A percentile compares a stretch with the other conserved stretches of the same genome.
Conservation (phyloP, 2,329 filamentous ascomycete species). For the Fusarium fujikuroi region DNA sequence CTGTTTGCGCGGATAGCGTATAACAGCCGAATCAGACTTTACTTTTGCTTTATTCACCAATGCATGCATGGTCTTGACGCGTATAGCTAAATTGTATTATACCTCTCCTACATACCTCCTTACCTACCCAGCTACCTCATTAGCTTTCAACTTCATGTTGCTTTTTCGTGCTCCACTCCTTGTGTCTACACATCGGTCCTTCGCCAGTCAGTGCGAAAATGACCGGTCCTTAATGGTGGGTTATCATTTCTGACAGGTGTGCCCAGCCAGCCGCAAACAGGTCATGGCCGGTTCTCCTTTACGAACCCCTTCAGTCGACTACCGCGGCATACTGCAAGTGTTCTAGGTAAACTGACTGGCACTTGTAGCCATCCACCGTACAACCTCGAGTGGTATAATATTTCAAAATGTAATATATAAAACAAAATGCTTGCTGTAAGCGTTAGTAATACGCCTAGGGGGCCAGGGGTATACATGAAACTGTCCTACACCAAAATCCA, state of each 20-base stretch:
- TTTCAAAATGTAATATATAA: not conserved
- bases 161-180: slow-evolving; percentile 16
- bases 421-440: not conserved
- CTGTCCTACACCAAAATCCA: not conserved
- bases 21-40: slow-evolving; percentile 25
- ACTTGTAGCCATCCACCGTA: not conserved
- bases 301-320: not conserved
- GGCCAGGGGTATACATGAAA: not conserved
- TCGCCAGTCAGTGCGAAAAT: slow-evolving; percentile 1
- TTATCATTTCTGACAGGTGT: not conserved
- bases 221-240: not conserved
- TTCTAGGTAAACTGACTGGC: slow-evolving; percentile 27
- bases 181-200: not conserved
- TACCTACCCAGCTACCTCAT: not conserved
- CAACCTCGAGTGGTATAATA: not conserved
- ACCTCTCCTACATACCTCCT: not conserved
- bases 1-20: not conserved
- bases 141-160: slow-evolving; percentile 8
- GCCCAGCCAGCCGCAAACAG: slow-evolving; percentile 12
- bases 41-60: slow-evolving; percentile 6
- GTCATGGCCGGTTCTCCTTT: not conserved
- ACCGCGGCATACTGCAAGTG: slow-evolving; percentile 36
- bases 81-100: not conserved
- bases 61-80: not conserved
- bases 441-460: not conserved